Evolutionary conservation across 768 basidiomycete species (phyloP).

Genomic region (Lactarius evosmus): DNA sequence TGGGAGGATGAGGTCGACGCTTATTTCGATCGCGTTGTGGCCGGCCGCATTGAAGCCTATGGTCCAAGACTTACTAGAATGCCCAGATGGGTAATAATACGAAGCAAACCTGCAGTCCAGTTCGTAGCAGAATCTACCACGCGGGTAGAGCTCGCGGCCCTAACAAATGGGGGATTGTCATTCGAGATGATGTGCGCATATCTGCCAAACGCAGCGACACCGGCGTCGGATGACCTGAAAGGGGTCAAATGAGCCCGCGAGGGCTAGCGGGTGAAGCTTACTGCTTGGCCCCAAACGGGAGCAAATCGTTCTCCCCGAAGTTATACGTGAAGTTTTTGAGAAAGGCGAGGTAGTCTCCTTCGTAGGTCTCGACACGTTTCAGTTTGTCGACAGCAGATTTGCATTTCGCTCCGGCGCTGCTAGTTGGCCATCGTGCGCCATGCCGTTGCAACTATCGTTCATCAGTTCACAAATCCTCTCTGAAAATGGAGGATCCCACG

Average conservation of each 20-base stretch:
- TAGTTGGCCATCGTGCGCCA: slow-evolving; percentile 74
- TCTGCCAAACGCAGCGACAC: slow-evolving; percentile 48
- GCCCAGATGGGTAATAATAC: background rate
- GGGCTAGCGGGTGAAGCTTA: slow-evolving; percentile 35
- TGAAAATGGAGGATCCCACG: slow-evolving; percentile 27
- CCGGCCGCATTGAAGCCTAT: slow-evolving; percentile 62
- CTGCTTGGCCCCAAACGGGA: slow-evolving; percentile 66
- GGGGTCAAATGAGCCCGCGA: background rate
- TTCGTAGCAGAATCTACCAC: slow-evolving; percentile 66
- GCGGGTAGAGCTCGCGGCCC: slow-evolving; percentile 50
- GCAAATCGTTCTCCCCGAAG: slow-evolving; percentile 54
- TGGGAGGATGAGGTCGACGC: slow-evolving; percentile 53
- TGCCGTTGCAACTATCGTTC: slow-evolving; percentile 67
- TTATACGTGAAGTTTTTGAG: slow-evolving; percentile 55
- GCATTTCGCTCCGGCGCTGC: slow-evolving; percentile 44
- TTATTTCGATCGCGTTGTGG: slow-evolving; percentile 42
- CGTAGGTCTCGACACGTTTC: slow-evolving; percentile 43
- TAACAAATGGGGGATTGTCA: slow-evolving; percentile 50
- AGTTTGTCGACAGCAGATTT: slow-evolving; percentile 52
- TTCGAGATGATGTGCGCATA: slow-evolving; percentile 49
- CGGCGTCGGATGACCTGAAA: slow-evolving; percentile 50
- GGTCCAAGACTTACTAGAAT: background rate
- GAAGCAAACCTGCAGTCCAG: slow-evolving; percentile 57
- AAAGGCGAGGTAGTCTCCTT: slow-evolving; percentile 52
- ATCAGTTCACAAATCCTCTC: background rate